These are phyloP conservation scores for Hymenotorrendiella dingleyae DNA, from an alignment of 2,329 filamentous ascomycete species.

Conservation along the genomic window DNA sequence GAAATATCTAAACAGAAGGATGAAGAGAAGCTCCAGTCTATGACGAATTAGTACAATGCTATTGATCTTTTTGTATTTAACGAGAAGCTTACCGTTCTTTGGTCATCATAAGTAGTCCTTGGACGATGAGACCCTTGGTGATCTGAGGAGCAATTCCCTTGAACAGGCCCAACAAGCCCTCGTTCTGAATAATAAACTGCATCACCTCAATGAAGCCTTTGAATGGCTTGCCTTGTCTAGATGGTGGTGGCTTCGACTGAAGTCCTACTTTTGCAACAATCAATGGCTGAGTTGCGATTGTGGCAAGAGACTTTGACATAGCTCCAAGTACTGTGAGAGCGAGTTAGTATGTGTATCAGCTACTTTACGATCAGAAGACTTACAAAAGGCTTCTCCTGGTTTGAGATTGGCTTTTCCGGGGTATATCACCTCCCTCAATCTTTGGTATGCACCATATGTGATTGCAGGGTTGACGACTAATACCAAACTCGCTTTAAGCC, in stretches of 20 bases:
- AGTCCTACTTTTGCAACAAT: constrained; percentile 97
- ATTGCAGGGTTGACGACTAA: constrained; percentile 95
- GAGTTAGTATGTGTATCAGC: constrained; percentile 6
- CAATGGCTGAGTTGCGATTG: constrained; percentile 85
- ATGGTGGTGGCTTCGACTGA: constrained; percentile 84
- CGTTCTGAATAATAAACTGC: constrained; percentile 84
- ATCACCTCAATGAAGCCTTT: constrained; percentile 92
- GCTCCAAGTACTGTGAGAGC: constrained; percentile 73
- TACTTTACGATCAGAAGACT: no score
- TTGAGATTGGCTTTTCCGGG: constrained; percentile 69
- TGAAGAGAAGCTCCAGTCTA: constrained; percentile 82
- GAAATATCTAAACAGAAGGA: constrained; percentile 79
- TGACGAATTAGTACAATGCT: constrained; percentile 9
- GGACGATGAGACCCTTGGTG: constrained; percentile 84
- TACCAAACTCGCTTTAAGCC: constrained; percentile 90
- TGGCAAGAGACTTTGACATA: constrained; percentile 87
- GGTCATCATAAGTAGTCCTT: constrained; percentile 97
- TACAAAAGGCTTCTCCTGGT: constrained; percentile 87
- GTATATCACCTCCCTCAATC: constrained; percentile 71
- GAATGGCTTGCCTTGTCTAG: constrained; percentile 83
- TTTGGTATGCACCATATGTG: constrained; percentile 94
- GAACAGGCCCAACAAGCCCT: constrained; percentile 79
- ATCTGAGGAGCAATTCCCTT: constrained; percentile 96
- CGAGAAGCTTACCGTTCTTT: constrained; percentile 70
- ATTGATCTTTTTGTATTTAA: constrained; percentile 5